phyloP scores from a whole-genome alignment of 768 basidiomycete species.

The Russula olivacea region DNA sequence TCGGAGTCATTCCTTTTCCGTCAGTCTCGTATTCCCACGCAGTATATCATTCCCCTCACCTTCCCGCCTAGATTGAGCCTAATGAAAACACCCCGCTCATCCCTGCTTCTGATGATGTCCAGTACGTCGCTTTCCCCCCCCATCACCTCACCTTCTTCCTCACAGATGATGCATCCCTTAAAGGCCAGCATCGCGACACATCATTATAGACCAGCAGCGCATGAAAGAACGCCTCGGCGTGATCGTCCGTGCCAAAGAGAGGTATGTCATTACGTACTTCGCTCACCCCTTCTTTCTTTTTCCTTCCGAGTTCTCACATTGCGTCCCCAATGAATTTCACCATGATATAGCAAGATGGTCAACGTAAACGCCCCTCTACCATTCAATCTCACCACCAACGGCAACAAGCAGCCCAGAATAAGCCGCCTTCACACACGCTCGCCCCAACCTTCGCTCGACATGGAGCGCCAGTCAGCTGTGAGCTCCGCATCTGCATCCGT shows the following conservation, averaged over 20 bases:
- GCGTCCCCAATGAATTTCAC: not conserved
- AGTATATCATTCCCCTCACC: not conserved
- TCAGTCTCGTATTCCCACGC: not conserved
- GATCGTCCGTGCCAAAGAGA: conserved; percentile 57
- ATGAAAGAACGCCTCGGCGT: conserved; percentile 46
- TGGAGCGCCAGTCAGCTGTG: conserved; percentile 28
- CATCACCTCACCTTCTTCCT: not conserved
- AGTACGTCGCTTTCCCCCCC: conserved; percentile 25
- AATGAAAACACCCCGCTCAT: conserved; percentile 34
- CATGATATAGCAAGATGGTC: conserved; percentile 55
- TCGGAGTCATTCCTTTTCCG: not conserved
- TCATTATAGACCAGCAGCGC: conserved; percentile 42
- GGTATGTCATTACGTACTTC: conserved; percentile 43
- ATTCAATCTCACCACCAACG: conserved; percentile 46
- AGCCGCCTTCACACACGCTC: conserved; percentile 25
- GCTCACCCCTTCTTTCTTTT: not conserved
- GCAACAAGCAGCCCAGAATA: conserved; percentile 18
- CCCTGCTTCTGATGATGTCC: conserved; percentile 29
- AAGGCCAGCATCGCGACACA: conserved; percentile 20
- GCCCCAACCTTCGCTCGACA: conserved; percentile 30
- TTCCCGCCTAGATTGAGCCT: conserved; percentile 26
- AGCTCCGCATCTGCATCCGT: conserved; percentile 31
- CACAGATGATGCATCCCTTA: not conserved
- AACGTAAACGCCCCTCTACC: conserved; percentile 56
- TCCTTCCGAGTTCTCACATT: not conserved